Evolutionary conservation across 768 basidiomycete genomes (phyloP).

Genomic region (Pleurotus tuber-regium): DNA sequence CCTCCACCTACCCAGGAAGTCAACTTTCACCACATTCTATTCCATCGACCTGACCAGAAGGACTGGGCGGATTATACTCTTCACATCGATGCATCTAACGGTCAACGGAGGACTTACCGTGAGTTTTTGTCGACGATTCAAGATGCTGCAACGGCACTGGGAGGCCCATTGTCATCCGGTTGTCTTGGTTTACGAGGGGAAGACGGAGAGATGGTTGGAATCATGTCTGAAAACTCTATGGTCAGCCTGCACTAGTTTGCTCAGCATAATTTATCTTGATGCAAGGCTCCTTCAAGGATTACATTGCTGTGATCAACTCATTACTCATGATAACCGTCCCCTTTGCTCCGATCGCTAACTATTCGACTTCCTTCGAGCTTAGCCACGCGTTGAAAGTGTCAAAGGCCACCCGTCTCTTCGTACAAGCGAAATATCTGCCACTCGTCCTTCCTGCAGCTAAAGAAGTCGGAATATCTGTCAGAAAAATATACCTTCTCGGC

Average conservation of each 20-base stretch:
- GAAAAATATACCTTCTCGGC: conserved; percentile 48
- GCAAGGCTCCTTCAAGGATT: conserved; percentile 42
- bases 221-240: conserved; percentile 67
- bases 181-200: conserved; percentile 52
- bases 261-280: no score
- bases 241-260: no score
- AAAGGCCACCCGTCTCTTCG: conserved; percentile 51
- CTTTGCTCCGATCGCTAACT: conserved; percentile 49
- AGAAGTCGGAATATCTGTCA: conserved; percentile 30
- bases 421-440: conserved; percentile 42
- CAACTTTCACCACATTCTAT: conserved; percentile 56
- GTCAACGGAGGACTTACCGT: conserved; percentile 39
- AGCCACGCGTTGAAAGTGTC: conserved; percentile 47
- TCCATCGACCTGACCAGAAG: conserved; percentile 52
- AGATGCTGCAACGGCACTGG: conserved; percentile 57
- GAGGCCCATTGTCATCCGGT: conserved; percentile 39
- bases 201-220: conserved; percentile 62
- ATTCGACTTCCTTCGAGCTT: conserved; percentile 57
- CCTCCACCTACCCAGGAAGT: conserved; percentile 44
- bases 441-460: conserved; percentile 37
- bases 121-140: conserved; percentile 51
- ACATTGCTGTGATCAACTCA: conserved; percentile 45
- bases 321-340: conserved; percentile 49
- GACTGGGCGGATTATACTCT: conserved; percentile 54
- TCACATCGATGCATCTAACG: conserved; percentile 55